A percentile compares a stretch with the other conserved stretches of the same genome.
phyloP scores from a whole-genome alignment of 768 basidiomycete genomes.

The Lentinula detonsa region DNA sequence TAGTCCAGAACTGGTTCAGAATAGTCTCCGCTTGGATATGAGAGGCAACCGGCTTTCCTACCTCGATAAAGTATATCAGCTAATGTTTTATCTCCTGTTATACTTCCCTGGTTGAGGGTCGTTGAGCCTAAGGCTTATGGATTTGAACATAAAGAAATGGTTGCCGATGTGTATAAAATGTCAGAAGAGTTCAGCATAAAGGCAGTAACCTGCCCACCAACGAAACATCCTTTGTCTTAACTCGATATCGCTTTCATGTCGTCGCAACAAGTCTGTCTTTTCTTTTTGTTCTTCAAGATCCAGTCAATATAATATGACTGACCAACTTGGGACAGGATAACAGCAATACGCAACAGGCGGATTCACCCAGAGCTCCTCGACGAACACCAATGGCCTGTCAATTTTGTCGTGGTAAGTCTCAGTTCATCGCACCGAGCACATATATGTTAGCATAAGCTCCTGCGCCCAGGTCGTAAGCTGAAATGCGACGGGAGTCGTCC shows the following conservation, averaged over 20 bases:
- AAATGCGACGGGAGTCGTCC: constrained; percentile 67
- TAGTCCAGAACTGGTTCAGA: background rate
- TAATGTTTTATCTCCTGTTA: background rate
- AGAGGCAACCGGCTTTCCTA: constrained; percentile 3
- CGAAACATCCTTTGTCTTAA: background rate
- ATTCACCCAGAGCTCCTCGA: background rate
- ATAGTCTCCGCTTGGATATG: background rate
- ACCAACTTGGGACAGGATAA: background rate
- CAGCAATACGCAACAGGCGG: background rate
- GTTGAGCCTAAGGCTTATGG: background rate
- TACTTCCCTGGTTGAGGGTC: background rate
- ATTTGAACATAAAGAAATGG: background rate
- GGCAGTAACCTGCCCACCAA: background rate
- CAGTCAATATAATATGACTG: background rate
- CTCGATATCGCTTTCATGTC: background rate
- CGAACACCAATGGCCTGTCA: constrained; percentile 68
- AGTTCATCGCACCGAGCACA: background rate
- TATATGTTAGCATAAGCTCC: background rate
- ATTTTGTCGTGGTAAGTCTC: constrained; percentile 57
- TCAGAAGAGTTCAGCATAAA: background rate
- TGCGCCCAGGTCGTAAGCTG: constrained; percentile 51
- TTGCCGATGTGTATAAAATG: background rate
- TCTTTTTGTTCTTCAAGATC: background rate
- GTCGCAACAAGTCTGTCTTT: background rate
- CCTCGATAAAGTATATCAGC: background rate